Evolutionary conservation across 2,329 filamentous ascomycete species (phyloP), one percentile per base, ranked within the genome.

Genomic region (Aspergillus sojae): DNA sequence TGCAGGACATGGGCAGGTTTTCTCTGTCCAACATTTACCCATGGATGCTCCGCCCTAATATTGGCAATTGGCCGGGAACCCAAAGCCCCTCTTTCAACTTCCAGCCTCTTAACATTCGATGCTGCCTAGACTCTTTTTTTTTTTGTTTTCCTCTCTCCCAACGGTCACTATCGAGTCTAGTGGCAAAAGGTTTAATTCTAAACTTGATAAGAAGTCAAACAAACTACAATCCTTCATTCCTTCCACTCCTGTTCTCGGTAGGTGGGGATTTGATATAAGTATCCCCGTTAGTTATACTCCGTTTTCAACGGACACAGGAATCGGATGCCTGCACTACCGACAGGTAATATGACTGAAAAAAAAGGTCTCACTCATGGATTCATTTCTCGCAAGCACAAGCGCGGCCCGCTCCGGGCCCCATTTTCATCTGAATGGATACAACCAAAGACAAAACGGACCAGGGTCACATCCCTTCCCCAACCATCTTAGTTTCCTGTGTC

Each of bases 381-480:
- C n/a, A 41, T 30, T 26, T 23, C 12, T 23, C 52, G n/a, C 52
- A 21, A 54, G 30, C n/a, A 55, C 52, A 55, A 41, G 39, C 32
- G 52, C 52, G 52, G 52, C 52, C 52, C 52, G 52, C 52, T 39
- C 52, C 52, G 52, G 52, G 52, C 52, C 52, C 52, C 52, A 55
- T 55, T 2, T 23, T 36, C 52, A 23, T 55, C 21, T 36, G 23
- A 36, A 36, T 55, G 52, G 21, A 39, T 21, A 55, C 21, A 26
- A 19, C n/a, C 21, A 21, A 23, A 26, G 23, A 34, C 26, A 34
- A 53, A 53, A 16, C 39, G 9, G 11, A 55, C 12, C 12, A 30
- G 28, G 34, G 52, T 16, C 11, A 19, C 52, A 55, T 55, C 52
- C 10, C 23, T 55, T 36, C 52, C 52, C 34, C 52, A 39, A 55